Base-by-base conservation (phyloP, 306 rosid genomes). In the Coriaria nepalensis region DNA sequence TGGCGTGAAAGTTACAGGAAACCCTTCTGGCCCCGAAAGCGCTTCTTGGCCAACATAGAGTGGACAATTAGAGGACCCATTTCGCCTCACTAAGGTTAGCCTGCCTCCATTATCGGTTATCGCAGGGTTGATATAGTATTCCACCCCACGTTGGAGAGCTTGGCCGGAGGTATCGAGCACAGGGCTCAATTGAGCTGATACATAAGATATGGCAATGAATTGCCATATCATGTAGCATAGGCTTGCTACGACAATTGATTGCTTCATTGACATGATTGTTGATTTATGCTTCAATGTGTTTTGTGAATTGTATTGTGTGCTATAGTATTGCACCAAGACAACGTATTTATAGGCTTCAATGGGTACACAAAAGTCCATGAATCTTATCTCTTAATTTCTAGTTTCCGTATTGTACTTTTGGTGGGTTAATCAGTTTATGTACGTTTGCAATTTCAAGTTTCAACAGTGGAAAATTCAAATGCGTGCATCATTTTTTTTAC, bases 211-310 rank as follows among this genome's bases (percentile, higher is more conserved):
- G 48, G 49, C 59, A 29, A 53, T 41, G 38, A 53, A 53, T 35
- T 39, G 40, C 7, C 40, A 41, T 2, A 20, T 20, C 29, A 12
- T 0, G 11, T 6, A 53, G 48, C 48, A 7, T 9, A 53, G 41
- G 38, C 40, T 40, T 9, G 48, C 58, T 20, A 3, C 29, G 29
- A 20, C 42, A 48, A 1, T 50, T 47, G 41, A 60, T 7, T 59
- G 40, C 40, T 49, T 52, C 35, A 45, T 40, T 47, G 49, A 45
- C 48, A 62, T 55, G 57, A 7, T 43, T 55, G 38, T 33, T 20
- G 29, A 20, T 20, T 1, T 1, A 20, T 20, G 29, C 29, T 20
- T n/a, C n/a, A n/a, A n/a, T n/a, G n/a, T n/a, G n/a, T n/a, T n/a
- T n/a, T n/a, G n/a, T n/a, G n/a, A n/a, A n/a, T n/a, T n/a, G n/a